Evolutionary conservation across 345 rosid species (phyloP).

Genomic region (Eucalyptus curtisii): DNA sequence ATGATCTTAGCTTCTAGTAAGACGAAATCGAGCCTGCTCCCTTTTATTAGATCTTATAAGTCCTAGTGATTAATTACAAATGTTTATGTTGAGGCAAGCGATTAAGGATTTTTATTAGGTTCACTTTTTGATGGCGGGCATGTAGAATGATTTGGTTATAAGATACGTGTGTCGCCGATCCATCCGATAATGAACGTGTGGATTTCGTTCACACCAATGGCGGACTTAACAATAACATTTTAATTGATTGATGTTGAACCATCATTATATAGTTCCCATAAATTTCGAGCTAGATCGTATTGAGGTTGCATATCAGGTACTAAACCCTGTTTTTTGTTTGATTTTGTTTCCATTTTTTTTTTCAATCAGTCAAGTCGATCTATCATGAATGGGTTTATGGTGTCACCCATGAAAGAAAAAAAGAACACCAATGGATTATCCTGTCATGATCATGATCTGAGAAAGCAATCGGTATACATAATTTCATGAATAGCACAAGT

Average conservation of each 20-base stretch:
- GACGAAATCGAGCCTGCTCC: not conserved
- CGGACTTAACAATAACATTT: not conserved
- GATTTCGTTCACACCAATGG: not conserved
- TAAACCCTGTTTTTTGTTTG: not conserved
- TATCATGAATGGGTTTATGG: not conserved
- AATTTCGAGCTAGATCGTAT: rapidly evolving
- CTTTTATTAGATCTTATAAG: not conserved
- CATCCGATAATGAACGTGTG: rapidly evolving
- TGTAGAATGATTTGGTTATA: not conserved
- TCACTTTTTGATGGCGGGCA: not conserved
- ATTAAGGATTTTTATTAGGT: not conserved
- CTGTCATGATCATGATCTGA: not conserved
- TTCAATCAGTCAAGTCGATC: not conserved
- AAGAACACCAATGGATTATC: not conserved
- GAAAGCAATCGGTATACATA: not conserved
- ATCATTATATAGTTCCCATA: not conserved
- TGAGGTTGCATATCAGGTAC: not conserved
- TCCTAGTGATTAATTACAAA: not conserved
- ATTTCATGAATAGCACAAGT: not conserved
- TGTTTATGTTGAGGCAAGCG: not conserved
- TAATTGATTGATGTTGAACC: not conserved
- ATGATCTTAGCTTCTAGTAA: not conserved
- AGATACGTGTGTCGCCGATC: rapidly evolving
- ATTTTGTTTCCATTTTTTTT: not conserved
- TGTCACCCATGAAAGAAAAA: not conserved